A percentile compares a stretch with the other conserved stretches of the same genome.
Conservation (phyloP, 2,329 filamentous ascomycete species). For the Xylariomycetidae sp. region DNA sequence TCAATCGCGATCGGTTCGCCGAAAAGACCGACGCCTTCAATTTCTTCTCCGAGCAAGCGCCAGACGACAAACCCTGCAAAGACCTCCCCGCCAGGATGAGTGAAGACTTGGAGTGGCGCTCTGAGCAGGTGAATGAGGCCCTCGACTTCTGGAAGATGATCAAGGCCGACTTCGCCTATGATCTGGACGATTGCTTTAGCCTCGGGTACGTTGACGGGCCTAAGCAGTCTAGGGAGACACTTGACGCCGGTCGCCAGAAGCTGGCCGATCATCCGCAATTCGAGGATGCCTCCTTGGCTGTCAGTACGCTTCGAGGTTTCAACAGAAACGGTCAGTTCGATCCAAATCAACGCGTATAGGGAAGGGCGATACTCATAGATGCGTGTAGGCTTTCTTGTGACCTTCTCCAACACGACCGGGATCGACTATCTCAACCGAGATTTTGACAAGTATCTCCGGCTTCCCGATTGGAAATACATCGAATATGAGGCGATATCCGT, state of each 20-base stretch:
- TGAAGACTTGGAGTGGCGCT: conserved; percentile 4
- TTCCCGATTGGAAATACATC: conserved; percentile 2
- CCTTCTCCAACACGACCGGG: conserved; percentile 5
- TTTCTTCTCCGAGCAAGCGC: no score
- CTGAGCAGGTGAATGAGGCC: conserved; percentile 1
- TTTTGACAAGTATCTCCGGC: conserved; percentile 1
- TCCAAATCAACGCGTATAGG: no score
- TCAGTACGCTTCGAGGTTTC: conserved; percentile 4
- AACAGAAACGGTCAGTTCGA: conserved; percentile 5
- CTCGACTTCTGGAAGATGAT: conserved; percentile 6
- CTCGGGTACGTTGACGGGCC: conserved; percentile 4
- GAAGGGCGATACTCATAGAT: no score
- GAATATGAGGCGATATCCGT: conserved; percentile 3
- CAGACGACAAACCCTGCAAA: no score
- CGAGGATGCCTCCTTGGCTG: conserved; percentile 2
- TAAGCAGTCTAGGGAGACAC: neutral
- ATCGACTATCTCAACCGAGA: conserved; percentile 5
- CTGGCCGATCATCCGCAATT: conserved; percentile 5
- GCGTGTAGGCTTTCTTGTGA: conserved; percentile 3
- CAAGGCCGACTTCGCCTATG: conserved; percentile 2
- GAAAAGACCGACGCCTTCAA: conserved; percentile 1
- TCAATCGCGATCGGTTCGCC: conserved; percentile 4
- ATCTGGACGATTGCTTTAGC: conserved; percentile 2
- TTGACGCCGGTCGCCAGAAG: conserved; percentile 2
- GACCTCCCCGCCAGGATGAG: conserved; percentile 2